These are phyloP conservation scores for Calocera cornea DNA, from an alignment of 768 basidiomycete species.

Conservation along the genomic window DNA sequence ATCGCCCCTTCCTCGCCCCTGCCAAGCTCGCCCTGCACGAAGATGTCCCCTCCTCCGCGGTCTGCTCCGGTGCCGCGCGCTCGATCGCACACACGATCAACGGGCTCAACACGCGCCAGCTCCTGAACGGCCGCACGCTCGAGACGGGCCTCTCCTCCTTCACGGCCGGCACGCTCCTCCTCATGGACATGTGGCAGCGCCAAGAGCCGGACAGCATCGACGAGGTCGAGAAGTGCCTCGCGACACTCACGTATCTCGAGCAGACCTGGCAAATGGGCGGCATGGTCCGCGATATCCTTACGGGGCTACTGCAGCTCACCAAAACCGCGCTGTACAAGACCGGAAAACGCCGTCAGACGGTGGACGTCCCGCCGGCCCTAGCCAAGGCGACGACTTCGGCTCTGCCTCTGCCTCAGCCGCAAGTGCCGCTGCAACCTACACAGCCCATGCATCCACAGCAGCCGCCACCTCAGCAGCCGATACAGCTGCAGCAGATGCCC, in stretches of 20 bases:
- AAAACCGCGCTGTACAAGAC: background rate
- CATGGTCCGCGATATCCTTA: background rate
- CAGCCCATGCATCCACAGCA: background rate
- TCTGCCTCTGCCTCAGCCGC: background rate
- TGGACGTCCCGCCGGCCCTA: background rate
- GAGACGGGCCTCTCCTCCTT: constrained; percentile 1
- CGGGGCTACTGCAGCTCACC: background rate
- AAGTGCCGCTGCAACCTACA: background rate
- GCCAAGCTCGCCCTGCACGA: background rate
- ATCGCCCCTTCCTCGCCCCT: background rate
- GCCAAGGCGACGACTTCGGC: background rate
- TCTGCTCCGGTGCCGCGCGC: background rate
- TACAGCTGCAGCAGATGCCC: background rate
- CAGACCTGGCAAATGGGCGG: constrained; percentile 1
- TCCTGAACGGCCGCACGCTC: background rate
- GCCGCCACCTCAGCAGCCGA: background rate
- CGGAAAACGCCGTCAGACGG: background rate
- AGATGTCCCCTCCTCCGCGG: constrained; percentile 1
- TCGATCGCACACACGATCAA: background rate
- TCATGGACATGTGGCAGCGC: constrained; percentile 3
- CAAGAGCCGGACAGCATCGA: background rate
- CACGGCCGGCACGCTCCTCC: background rate
- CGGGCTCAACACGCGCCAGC: background rate
- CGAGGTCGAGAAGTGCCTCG: constrained; percentile 1
- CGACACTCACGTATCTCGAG: background rate